Evolutionary conservation across 495 filamentous ascomycete species (phyloP).

Genomic region (Margaritispora aquatica): DNA sequence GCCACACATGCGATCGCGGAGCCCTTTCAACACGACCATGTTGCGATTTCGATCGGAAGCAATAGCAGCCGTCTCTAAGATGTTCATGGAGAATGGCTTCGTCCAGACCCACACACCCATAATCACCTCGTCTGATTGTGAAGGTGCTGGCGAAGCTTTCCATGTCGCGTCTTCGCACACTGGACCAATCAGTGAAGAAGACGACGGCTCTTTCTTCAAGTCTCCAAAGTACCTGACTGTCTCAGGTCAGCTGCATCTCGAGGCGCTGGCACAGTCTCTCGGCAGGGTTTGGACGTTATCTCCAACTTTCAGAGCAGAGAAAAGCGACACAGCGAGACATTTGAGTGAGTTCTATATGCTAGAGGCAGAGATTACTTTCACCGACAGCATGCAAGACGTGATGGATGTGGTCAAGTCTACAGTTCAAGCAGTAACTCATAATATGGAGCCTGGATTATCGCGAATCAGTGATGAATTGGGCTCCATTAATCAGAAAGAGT

Average conservation of each 20-base stretch:
- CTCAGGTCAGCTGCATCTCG: constrained; percentile 89
- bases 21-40: constrained; percentile 72
- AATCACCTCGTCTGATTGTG: constrained; percentile 95
- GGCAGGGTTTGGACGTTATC: constrained; percentile 91
- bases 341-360: constrained; percentile 99
- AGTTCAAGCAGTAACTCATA: constrained; percentile 53
- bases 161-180: constrained; percentile 40
- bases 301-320: constrained; percentile 90
- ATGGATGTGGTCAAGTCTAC: constrained; percentile 77
- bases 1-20: constrained; percentile 82
- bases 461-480: constrained; percentile 56
- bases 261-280: constrained; percentile 83
- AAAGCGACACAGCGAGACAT: constrained; percentile 89
- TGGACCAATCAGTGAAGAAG: constrained; percentile 23
- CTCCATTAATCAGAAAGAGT: constrained; percentile 21
- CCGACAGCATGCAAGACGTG: constrained; percentile 58
- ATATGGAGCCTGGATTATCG: constrained; percentile 43
- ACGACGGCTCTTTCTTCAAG: constrained; percentile 62
- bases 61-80: constrained; percentile 63
- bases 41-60: constrained; percentile 78
- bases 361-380: constrained; percentile 81
- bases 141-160: constrained; percentile 96
- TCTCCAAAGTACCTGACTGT: constrained; percentile 91
- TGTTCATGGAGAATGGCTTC: constrained; percentile 65
- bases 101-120: constrained; percentile 88